Base-by-base conservation (phyloP, 257 asterid species). In the Jacaranda mimosifolia region DNA sequence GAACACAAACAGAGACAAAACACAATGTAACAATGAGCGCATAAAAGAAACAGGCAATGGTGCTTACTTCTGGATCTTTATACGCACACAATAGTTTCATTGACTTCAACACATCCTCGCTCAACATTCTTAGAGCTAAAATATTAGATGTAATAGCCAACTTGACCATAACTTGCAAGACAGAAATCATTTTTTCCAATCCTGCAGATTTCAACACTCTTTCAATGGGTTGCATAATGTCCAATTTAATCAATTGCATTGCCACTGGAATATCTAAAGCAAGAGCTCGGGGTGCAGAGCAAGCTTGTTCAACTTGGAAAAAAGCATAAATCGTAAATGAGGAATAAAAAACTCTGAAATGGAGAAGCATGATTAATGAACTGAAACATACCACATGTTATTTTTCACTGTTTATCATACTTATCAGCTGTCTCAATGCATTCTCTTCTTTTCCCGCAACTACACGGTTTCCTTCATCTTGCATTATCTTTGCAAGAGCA, bases 361-460 rank as follows among this genome's bases (percentile, higher is more conserved):
- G 48, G 46, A 78, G 39, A 63, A 63, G 64, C 67, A 63, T 64
- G 40, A 70, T 59, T 64, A 48, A 59, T 65, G 59, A 26, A 10
- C 36, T 14, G 80, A 56, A 79, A 60, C 97, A 72, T 86, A 96
- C 98, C 99, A 96, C 98, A 60, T 91, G 98, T 87, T 91, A 97
- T 83, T 93, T 87, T 62, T 96, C 98, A 83, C 97, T 96, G 87
- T 97, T 91, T 80, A 96, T 93, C 99, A 96, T 96, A 86, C 99
- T 96, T 80, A 96, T 96, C 74, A 96, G 99, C 91, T 96, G 99
- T 77, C 97, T 90, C 81, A 93, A 90, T 39, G 98, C 99, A 84
- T 96, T 93, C 86, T 91, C 94, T 82, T 96, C 99, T 90, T 91
- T 96, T 15, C 99, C 98, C 64, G 93, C 97, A 76, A 91, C 98